Evolutionary conservation across 345 rosid species (phyloP).

Genomic region (Streptanthus diversifolius): DNA sequence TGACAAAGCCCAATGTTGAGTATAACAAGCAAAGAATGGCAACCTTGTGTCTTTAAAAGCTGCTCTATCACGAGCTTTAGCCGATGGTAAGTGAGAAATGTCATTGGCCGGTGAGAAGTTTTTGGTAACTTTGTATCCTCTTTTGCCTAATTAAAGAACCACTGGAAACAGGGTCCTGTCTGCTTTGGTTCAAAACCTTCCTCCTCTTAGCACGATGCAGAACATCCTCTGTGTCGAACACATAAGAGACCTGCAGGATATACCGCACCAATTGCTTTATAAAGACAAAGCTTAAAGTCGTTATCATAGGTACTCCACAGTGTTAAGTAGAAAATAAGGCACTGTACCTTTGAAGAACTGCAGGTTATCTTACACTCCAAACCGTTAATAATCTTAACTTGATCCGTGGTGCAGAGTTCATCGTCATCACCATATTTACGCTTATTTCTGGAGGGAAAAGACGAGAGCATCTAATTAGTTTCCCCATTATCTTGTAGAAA

Average conservation of each 20-base stretch:
- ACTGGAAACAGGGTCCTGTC: conserved; percentile 28
- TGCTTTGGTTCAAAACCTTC: conserved; percentile 32
- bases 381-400: conserved; percentile 62
- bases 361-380: conserved; percentile 93
- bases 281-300: not conserved
- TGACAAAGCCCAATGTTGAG: conserved; percentile 11
- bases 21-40: conserved; percentile 25
- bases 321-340: not conserved
- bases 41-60: conserved; percentile 18
- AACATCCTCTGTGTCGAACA: conserved; percentile 86
- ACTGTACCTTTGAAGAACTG: conserved; percentile 81
- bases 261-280: not conserved
- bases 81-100: conserved; percentile 3
- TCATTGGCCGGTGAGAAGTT: conserved; percentile 25
- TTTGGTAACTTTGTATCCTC: conserved; percentile 48
- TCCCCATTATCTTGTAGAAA: not conserved
- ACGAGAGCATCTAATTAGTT: conserved; percentile 8
- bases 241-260: conserved; percentile 73
- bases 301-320: not conserved
- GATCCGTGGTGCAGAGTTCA: conserved; percentile 49
- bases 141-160: conserved; percentile 39
- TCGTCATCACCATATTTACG: conserved; percentile 37
- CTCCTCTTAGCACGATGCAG: conserved; percentile 49
- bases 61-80: not conserved
- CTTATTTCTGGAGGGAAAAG: conserved; percentile 57